Conservation (phyloP, 116 monocot genomes). For the Dioscorea cayenensis region DNA sequence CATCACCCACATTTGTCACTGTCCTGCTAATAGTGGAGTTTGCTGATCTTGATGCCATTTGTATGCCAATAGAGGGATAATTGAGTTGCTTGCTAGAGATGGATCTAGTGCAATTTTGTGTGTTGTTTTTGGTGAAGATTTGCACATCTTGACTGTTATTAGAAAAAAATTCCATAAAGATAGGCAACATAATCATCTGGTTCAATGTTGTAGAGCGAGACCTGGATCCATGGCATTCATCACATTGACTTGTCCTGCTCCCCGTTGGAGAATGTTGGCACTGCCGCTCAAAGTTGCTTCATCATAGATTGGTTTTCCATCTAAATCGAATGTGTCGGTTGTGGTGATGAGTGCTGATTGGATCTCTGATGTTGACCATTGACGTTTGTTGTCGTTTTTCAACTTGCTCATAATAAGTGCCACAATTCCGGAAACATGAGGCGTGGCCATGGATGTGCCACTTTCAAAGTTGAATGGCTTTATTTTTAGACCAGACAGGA, state of each 20-base stretch:
- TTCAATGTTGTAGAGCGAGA: not conserved
- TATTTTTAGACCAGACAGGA: not conserved
- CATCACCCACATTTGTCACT: not conserved
- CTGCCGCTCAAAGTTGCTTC: not conserved
- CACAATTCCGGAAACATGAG: not conserved
- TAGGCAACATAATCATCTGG: not conserved
- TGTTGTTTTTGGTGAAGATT: not conserved
- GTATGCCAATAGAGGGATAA: not conserved
- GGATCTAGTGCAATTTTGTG: not conserved
- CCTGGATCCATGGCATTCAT: not conserved
- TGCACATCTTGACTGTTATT: not conserved
- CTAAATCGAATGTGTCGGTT: not conserved
- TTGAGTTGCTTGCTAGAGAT: not conserved
- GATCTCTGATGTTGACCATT: not conserved
- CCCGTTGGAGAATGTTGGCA: not conserved
- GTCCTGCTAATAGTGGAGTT: not conserved
- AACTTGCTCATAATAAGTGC: not conserved
- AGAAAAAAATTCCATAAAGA: not conserved
- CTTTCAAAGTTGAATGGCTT: not conserved
- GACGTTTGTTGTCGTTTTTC: not conserved
- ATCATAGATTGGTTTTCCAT: not conserved
- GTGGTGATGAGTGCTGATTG: slow-evolving; percentile 1
- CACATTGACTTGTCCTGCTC: not conserved
- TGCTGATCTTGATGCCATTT: not conserved
- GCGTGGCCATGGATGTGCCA: not conserved